These are phyloP conservation scores for Didymella glomerata DNA, from an alignment of 2,329 filamentous ascomycete species.

Conservation along the genomic window DNA sequence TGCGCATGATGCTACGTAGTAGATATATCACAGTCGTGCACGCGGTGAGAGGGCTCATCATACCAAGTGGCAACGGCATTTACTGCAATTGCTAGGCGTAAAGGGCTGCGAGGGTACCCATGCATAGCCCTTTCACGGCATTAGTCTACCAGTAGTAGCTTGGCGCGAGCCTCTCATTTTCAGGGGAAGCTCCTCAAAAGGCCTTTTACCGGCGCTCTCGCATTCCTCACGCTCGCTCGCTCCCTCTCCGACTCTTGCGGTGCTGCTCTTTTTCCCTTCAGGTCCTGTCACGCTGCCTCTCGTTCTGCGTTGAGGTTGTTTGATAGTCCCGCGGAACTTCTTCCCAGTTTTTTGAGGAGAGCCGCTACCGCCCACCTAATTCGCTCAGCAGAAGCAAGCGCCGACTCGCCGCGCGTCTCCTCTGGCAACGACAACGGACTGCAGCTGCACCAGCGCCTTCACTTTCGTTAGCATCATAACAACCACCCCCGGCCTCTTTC, in stretches of 20 bases:
- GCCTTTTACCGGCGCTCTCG: constrained; percentile 40
- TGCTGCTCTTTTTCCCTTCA: constrained; percentile 27
- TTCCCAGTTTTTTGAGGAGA: constrained; percentile 31
- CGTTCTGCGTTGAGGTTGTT: constrained; percentile 38
- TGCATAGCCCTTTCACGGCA: constrained; percentile 33
- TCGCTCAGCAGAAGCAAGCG: constrained; percentile 33
- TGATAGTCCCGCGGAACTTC: constrained; percentile 22
- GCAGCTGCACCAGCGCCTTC: constrained; percentile 37
- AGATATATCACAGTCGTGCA: constrained; percentile 5
- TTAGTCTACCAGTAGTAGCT: constrained; percentile 30
- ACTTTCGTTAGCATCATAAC: constrained; percentile 40
- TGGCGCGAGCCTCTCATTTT: constrained; percentile 41
- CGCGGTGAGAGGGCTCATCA: constrained; percentile 6
- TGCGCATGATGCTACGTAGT: neutral
- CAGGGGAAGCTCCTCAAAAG: constrained; percentile 46
- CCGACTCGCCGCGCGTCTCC: constrained; percentile 46
- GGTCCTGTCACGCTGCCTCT: constrained; percentile 41
- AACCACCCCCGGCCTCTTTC: constrained; percentile 25
- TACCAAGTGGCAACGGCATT: constrained; percentile 31
- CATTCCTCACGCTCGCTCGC: constrained; percentile 45
- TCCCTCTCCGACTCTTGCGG: constrained; percentile 31
- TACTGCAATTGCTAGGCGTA: constrained; percentile 25
- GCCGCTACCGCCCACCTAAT: constrained; percentile 33
- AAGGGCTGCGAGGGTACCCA: constrained; percentile 38
- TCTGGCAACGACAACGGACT: constrained; percentile 40